Conservation (phyloP, 164 flowering plant species). For the Macadamia integrifolia region DNA sequence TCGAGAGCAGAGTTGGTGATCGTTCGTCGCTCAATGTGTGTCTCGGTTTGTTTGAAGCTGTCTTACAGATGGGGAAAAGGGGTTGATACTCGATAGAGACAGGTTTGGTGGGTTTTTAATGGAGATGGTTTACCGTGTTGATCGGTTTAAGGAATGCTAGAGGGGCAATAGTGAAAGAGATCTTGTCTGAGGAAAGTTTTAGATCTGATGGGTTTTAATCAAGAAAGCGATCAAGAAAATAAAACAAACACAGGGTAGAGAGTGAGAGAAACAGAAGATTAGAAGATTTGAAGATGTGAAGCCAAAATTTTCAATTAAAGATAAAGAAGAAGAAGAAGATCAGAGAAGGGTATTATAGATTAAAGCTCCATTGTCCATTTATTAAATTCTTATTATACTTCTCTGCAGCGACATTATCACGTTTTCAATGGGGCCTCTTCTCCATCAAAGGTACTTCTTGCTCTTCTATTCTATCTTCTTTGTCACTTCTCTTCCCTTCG, state of each 20-base stretch:
- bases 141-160: not conserved
- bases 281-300: not conserved
- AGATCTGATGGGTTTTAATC: slow-evolving; percentile 11
- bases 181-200: not conserved
- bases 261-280: not conserved
- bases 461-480: slow-evolving; percentile 4
- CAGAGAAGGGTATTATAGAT: not conserved
- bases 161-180: not conserved
- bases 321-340: slow-evolving; percentile 7
- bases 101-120: slow-evolving; percentile 1
- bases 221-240: not conserved
- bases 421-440: slow-evolving; percentile 8
- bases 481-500: slow-evolving; percentile 9
- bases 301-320: too few relatives aligned
- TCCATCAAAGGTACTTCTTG: slow-evolving; percentile 7
- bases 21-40: too few relatives aligned
- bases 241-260: too few relatives aligned
- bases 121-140: slow-evolving; percentile 10
- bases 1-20: not conserved
- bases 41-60: slow-evolving; percentile 2
- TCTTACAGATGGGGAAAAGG: not conserved
- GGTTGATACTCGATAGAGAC: not conserved
- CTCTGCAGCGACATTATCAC: too few relatives aligned
- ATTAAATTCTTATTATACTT: too few relatives aligned
- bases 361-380: too few relatives aligned